A percentile compares a stretch with the other conserved stretches of the same genome.
Conservation (phyloP, 2,329 filamentous ascomycete species). For the Rhynchosporium agropyri region DNA sequence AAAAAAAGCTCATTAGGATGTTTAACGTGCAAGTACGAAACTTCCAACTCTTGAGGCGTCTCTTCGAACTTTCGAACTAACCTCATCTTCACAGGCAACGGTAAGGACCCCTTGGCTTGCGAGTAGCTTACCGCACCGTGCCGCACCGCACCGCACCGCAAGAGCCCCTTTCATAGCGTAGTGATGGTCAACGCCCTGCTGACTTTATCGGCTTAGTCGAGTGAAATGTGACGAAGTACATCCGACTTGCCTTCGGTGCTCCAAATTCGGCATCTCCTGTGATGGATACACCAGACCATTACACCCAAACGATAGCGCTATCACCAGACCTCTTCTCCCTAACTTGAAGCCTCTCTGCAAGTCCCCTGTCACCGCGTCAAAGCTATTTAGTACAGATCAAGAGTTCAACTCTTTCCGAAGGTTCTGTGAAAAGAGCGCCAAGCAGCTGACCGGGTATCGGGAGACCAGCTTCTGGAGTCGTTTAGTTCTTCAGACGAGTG, state of each 20-base stretch:
- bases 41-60: too few species aligned
- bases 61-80: too few species aligned
- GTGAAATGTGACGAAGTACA: conserved; percentile 4
- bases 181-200: too few species aligned
- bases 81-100: too few species aligned
- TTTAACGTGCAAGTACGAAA: too few species aligned
- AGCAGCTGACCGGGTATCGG: conserved; percentile 20
- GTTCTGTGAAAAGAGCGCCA: conserved; percentile 23
- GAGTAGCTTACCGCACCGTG: too few species aligned
- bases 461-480: conserved; percentile 24
- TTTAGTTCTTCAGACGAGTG: conserved; percentile 25
- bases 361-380: background rate
- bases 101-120: too few species aligned
- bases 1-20: too few species aligned
- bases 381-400: conserved; percentile 19
- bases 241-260: background rate
- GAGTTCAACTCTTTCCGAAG: conserved; percentile 28
- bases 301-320: too few species aligned
- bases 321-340: background rate
- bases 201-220: background rate
- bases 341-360: background rate
- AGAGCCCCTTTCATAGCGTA: too few species aligned
- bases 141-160: too few species aligned
- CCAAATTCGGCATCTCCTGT: conserved; percentile 1
- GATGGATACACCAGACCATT: background rate